These are phyloP conservation scores for Nemania diffusa DNA, from an alignment of 2,329 filamentous ascomycete genomes.

Conservation along the genomic window DNA sequence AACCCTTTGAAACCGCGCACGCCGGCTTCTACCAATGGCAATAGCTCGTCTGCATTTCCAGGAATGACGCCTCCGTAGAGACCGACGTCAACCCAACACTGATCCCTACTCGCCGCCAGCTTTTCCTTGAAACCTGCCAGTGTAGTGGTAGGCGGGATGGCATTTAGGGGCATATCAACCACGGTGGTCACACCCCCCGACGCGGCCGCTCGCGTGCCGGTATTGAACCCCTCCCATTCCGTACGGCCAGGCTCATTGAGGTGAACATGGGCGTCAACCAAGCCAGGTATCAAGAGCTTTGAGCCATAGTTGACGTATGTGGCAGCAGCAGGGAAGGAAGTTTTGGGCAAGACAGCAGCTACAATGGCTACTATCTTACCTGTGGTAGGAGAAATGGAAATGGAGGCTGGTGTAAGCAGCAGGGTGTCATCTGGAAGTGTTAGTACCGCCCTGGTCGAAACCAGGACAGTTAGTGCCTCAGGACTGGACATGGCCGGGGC, in stretches of 20 bases:
- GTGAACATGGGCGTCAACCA: slow-evolving; percentile 97
- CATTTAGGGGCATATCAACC: slow-evolving; percentile 97
- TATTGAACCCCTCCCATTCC: slow-evolving; percentile 98
- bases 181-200: slow-evolving; percentile 97
- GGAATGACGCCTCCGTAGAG: slow-evolving; percentile 97
- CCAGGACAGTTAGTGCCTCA: slow-evolving; percentile 74
- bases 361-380: slow-evolving; percentile 87
- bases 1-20: slow-evolving; percentile 98
- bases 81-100: slow-evolving; percentile 99
- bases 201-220: slow-evolving; percentile 90
- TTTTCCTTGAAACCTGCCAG: slow-evolving; percentile 85
- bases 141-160: slow-evolving; percentile 95
- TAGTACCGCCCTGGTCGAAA: slow-evolving; percentile 85
- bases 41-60: slow-evolving; percentile 83
- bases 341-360: slow-evolving; percentile 76
- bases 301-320: slow-evolving; percentile 87
- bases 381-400: slow-evolving; percentile 78
- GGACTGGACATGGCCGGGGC: slow-evolving; percentile 37
- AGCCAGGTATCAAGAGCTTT: slow-evolving; percentile 83
- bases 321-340: slow-evolving; percentile 76
- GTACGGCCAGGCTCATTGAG: slow-evolving; percentile 96
- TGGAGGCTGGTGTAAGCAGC: slow-evolving; percentile 80
- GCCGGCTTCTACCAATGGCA: slow-evolving; percentile 82
- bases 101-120: slow-evolving; percentile 80
- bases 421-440: slow-evolving; percentile 72